phyloP scores from a whole-genome alignment of 1,284 basidiomycete species.

The Leccinum fallax region DNA sequence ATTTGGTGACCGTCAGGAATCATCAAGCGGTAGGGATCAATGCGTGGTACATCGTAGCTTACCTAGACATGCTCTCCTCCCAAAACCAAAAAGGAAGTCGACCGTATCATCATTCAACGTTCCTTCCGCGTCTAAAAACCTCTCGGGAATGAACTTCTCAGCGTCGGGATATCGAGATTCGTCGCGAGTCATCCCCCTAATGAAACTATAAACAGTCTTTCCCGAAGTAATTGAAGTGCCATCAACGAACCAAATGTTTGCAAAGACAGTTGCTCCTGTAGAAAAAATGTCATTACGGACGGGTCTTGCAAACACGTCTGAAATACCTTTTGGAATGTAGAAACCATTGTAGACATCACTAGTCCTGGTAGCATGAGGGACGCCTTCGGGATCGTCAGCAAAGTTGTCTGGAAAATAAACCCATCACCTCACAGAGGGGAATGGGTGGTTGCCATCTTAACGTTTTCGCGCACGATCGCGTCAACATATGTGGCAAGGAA shows the following conservation, averaged over 20 bases:
- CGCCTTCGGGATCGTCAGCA: constrained; percentile 10
- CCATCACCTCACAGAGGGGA: constrained; percentile 24
- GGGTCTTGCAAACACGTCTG: neutral
- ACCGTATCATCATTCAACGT: constrained; percentile 19
- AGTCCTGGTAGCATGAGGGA: constrained; percentile 15
- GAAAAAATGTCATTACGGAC: neutral
- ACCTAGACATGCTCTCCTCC: constrained; percentile 28
- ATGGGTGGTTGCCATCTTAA: constrained; percentile 30
- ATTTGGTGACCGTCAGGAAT: neutral
- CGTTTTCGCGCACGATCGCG: constrained; percentile 44
- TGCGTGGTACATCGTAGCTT: neutral
- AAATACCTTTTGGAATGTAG: constrained; percentile 33
- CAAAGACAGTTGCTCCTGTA: constrained; percentile 22
- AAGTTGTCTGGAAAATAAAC: neutral
- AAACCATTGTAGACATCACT: constrained; percentile 29
- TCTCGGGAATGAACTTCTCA: constrained; percentile 26
- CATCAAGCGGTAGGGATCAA: neutral
- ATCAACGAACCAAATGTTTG: constrained; percentile 25
- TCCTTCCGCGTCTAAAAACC: constrained; percentile 25
- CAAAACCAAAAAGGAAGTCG: constrained; percentile 29
- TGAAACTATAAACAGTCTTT: neutral
- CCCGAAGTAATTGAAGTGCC: neutral
- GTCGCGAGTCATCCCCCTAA: constrained; percentile 31
- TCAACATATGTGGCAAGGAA: constrained; percentile 41
- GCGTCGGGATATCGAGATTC: constrained; percentile 25